Conservation (phyloP, 2,329 filamentous ascomycete genomes). For the Xylariaceae sp. region DNA sequence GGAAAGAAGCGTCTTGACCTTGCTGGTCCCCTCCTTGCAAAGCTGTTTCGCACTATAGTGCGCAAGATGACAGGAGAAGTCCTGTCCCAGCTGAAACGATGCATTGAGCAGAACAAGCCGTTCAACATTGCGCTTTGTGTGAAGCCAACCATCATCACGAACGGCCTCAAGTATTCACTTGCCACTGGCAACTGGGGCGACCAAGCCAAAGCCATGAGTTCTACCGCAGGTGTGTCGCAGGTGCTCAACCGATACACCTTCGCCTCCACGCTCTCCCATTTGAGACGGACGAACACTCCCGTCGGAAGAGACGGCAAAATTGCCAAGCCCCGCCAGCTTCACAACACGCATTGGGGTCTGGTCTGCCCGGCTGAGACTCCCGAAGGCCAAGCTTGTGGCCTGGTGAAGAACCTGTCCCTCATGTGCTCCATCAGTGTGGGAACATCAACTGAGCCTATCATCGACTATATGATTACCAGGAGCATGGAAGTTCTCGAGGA, state of each 20-base stretch:
- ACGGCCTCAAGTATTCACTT: conserved; percentile 91
- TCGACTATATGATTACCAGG: conserved; percentile 90
- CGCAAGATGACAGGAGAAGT: conserved; percentile 87
- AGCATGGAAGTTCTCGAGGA: conserved; percentile 97
- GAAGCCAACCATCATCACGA: conserved; percentile 84
- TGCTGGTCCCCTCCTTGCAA: conserved; percentile 89
- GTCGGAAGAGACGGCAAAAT: conserved; percentile 97
- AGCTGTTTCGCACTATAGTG: conserved; percentile 88
- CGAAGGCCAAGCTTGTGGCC: conserved; percentile 94
- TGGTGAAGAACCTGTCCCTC: conserved; percentile 94
- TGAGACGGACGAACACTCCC: conserved; percentile 93
- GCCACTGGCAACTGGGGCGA: conserved; percentile 99
- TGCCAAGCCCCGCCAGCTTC: conserved; percentile 92
- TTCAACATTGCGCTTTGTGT: conserved; percentile 89
- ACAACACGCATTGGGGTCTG: conserved; percentile 97
- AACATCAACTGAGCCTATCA: conserved; percentile 80
- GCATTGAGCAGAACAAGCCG: conserved; percentile 79
- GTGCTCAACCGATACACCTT: conserved; percentile 98
- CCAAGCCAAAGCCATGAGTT: conserved; percentile 94
- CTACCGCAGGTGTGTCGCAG: conserved; percentile 95
- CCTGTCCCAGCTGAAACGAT: conserved; percentile 82
- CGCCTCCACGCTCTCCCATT: conserved; percentile 90
- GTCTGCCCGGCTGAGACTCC: conserved; percentile 97
- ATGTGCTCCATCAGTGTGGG: conserved; percentile 99
- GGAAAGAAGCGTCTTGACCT: conserved; percentile 97